A percentile compares a stretch with the other conserved stretches of the same genome.
phyloP scores from a whole-genome alignment of 2,329 filamentous ascomycete species.

The Alternaria triticina region DNA sequence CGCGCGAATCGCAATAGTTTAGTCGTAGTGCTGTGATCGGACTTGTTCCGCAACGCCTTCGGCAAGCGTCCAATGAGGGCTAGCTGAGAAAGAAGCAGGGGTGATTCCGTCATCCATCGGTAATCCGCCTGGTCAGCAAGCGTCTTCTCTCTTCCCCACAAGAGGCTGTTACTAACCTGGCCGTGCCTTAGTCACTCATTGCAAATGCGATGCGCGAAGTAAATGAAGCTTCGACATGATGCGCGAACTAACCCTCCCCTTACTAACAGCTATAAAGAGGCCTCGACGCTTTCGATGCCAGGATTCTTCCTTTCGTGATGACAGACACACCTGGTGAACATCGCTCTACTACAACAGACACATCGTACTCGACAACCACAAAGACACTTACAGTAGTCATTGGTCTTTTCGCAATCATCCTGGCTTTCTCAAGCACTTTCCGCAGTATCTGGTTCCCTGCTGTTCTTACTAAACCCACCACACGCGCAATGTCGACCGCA shows the following conservation, averaged over 20 bases:
- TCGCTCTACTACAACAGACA: conserved; percentile 16
- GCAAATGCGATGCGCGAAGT: conserved; percentile 36
- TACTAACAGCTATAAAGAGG: conserved; percentile 38
- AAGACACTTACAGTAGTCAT: conserved; percentile 40
- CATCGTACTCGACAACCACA: conserved; percentile 24
- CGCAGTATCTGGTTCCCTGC: conserved; percentile 44
- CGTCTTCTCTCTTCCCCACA: conserved; percentile 1
- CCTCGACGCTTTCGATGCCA: conserved; percentile 9
- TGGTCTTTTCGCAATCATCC: conserved; percentile 50
- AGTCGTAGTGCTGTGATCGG: not conserved
- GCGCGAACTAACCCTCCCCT: conserved; percentile 25
- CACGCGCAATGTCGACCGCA: conserved; percentile 51
- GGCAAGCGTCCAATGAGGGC: conserved; percentile 32
- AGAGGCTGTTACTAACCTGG: conserved; percentile 9
- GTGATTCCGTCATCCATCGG: conserved; percentile 39
- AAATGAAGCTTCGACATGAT: conserved; percentile 30
- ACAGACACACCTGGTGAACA: conserved; percentile 33
- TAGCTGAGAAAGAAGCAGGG: conserved; percentile 19
- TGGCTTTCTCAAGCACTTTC: conserved; percentile 54
- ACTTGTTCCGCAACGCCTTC: conserved; percentile 10
- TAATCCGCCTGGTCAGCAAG: conserved; percentile 27
- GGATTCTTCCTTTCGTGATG: conserved; percentile 31
- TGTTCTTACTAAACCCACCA: conserved; percentile 36
- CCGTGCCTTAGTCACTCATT: conserved; percentile 44
- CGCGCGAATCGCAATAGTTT: not conserved